A percentile compares a stretch with the other conserved stretches of the same genome.
Evolutionary conservation across 2,329 filamentous ascomycete genomes (phyloP).

Genomic region (Penicillium concentricum): DNA sequence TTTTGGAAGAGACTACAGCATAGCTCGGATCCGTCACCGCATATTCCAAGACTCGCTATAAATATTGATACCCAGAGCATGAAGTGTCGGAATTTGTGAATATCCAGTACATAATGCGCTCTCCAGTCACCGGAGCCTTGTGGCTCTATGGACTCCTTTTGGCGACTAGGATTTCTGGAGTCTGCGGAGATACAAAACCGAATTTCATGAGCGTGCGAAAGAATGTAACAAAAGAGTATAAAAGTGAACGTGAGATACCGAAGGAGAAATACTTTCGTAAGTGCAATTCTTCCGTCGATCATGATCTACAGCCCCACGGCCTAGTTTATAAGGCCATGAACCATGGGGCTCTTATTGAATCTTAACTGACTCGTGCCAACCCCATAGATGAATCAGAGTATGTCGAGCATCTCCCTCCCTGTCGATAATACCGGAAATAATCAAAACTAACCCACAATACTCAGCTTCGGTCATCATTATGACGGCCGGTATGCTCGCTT

Average conservation of each 20-base stretch:
- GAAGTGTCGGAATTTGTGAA: not conserved
- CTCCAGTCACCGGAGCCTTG: slow-evolving; percentile 11
- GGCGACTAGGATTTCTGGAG: slow-evolving; percentile 8
- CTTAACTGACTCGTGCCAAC: slow-evolving; percentile 1
- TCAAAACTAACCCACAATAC: not conserved
- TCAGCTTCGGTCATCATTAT: slow-evolving; percentile 55
- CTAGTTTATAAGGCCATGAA: not conserved
- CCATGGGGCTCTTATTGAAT: not conserved
- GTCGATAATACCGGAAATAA: not conserved
- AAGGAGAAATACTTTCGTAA: slow-evolving; percentile 53
- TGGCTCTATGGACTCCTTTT: slow-evolving; percentile 21
- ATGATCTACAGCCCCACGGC: not conserved
- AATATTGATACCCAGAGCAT: not conserved
- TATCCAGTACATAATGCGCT: slow-evolving; percentile 20
- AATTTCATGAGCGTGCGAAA: slow-evolving; percentile 47
- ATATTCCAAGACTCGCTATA: too few relatives aligned
- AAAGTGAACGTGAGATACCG: slow-evolving; percentile 39
- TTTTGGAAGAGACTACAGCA: not conserved
- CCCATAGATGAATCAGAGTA: slow-evolving; percentile 46
- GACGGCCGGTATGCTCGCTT: slow-evolving; percentile 47
- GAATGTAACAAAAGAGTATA: slow-evolving; percentile 41
- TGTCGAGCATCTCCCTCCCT: slow-evolving; percentile 12
- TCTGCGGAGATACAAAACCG: slow-evolving; percentile 23
- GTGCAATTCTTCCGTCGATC: slow-evolving; percentile 16
- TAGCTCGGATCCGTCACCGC: not conserved